These are phyloP conservation scores for Sporothrix luriei DNA, from an alignment of 2,329 filamentous ascomycete genomes.

Conservation along the genomic window DNA sequence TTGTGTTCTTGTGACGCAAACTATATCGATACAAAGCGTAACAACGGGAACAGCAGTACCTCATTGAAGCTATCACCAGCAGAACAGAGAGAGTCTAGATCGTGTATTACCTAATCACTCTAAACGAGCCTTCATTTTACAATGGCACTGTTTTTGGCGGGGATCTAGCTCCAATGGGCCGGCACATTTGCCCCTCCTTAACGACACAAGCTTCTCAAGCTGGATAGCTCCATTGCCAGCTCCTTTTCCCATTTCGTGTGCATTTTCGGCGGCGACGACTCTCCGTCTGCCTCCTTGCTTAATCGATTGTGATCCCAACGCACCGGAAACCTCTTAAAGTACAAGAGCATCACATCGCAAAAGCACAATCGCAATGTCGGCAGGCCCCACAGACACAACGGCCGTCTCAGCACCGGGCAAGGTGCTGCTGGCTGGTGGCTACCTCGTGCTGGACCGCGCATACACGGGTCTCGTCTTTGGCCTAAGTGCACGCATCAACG, in stretches of 20 bases:
- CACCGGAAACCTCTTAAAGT: not conserved
- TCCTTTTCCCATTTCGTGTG: conserved; percentile 1
- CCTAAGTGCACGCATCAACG: conserved; percentile 68
- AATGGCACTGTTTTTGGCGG: not conserved
- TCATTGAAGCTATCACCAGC: not conserved
- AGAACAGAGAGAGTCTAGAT: not conserved
- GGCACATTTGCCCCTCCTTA: conserved; percentile 21
- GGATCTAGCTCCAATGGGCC: not conserved
- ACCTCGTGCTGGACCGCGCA: conserved; percentile 85
- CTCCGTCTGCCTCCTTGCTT: not conserved
- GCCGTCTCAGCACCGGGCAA: conserved; percentile 93
- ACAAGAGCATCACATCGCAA: not conserved
- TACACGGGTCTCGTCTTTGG: conserved; percentile 78
- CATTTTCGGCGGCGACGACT: conserved; percentile 3
- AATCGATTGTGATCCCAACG: not conserved
- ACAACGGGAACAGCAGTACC: not conserved
- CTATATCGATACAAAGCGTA: not conserved
- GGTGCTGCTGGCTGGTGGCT: conserved; percentile 91
- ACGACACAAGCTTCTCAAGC: conserved; percentile 29
- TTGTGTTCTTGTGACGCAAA: not conserved
- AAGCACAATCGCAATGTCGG: conserved; percentile 25
- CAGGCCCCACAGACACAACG: conserved; percentile 40
- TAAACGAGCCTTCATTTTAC: not conserved
- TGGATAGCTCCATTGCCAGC: conserved; percentile 10
- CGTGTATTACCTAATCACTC: conserved; percentile 8